Evolutionary conservation across 2,329 filamentous ascomycete species (phyloP), one percentile per base, ranked within the genome.

Genomic region (Colletotrichum graminicola): DNA sequence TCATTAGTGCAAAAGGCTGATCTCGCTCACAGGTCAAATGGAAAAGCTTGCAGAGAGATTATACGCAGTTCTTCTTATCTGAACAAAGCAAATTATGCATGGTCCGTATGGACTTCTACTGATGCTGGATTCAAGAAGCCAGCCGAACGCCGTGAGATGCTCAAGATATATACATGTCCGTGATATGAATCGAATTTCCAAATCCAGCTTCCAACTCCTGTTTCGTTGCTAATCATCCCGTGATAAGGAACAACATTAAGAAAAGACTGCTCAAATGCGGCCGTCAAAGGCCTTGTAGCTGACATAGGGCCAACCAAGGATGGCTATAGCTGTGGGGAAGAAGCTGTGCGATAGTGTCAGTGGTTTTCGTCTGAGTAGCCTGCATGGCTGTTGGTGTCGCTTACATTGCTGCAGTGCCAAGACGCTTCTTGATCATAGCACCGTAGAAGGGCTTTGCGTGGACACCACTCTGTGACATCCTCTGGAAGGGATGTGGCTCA

Each of bases 401-500:
- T 74, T 81, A 84, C 82, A 84, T 72, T 10, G 75, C 73, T 52
- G 78, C 75, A 51, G 73, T 73, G 47, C 62, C 76, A 26, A 79
- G 74, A 6, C 79, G 73, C 63, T 63, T 73, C 75, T 79, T 81
- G 59, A 79, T 23, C 61, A 82, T 78, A 64, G 77, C 79, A 69
- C 77, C 78, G 77, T 81, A 85, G 78, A 84, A 82, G 32, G 77
- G 78, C 67, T 79, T 78, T 34, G 80, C 66, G 34, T 73, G 72
- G 45, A 67, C 71, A 21, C 78, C 62, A 16, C 74, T 69, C 55
- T 70, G 61, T 66, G 81, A 78, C 67, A 82, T 76, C 32, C 80
- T 79, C 77, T 81, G 76, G 76, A 80, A 82, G 66, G 79, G 79
- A 67, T 82, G 80, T 23, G 79, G 74, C 80, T 82, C 81, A 64